These are phyloP conservation scores for Cetraspora pellucida DNA, from an alignment of 192 early-diverging fungal species.

Conservation along the genomic window DNA sequence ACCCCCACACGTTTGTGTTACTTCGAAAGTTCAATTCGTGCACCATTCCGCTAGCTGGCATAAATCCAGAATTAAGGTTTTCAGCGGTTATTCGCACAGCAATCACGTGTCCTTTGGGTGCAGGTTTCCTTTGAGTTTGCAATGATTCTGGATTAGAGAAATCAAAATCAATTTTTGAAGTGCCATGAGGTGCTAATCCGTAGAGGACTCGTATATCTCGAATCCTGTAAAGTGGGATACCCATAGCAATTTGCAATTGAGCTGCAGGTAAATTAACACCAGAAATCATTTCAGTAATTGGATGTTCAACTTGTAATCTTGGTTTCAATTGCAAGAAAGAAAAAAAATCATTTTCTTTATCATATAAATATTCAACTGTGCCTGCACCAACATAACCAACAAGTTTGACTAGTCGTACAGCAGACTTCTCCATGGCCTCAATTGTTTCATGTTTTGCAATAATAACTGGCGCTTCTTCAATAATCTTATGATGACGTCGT, in stretches of 20 bases:
- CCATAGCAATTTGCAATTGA: constrained; percentile 98
- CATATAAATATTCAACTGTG: constrained; percentile 95
- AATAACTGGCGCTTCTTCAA: constrained; percentile 96
- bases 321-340: constrained; percentile 98
- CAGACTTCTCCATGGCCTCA: constrained; percentile 92
- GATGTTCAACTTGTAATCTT: constrained; percentile 98
- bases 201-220: constrained; percentile 96
- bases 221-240: constrained; percentile 93
- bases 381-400: constrained; percentile 96
- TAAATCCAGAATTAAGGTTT: constrained; percentile 99
- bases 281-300: constrained; percentile 98
- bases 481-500: constrained; percentile 98
- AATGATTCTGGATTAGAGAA: constrained; percentile 74
- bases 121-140: constrained; percentile 88
- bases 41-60: constrained; percentile 94
- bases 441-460: constrained; percentile 79
- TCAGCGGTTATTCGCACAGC: constrained; percentile 98
- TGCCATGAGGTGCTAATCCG: constrained; percentile 84
- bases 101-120: constrained; percentile 96
- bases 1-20: constrained; percentile 97
- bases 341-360: constrained; percentile 81
- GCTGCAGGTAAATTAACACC: constrained; percentile 98
- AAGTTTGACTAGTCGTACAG: constrained; percentile 90
- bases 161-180: constrained; percentile 92
- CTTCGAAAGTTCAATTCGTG: constrained; percentile 96